Evolutionary conservation across 176 grass and related monocot species (phyloP).

Genomic region (Eragrostis curvula): DNA sequence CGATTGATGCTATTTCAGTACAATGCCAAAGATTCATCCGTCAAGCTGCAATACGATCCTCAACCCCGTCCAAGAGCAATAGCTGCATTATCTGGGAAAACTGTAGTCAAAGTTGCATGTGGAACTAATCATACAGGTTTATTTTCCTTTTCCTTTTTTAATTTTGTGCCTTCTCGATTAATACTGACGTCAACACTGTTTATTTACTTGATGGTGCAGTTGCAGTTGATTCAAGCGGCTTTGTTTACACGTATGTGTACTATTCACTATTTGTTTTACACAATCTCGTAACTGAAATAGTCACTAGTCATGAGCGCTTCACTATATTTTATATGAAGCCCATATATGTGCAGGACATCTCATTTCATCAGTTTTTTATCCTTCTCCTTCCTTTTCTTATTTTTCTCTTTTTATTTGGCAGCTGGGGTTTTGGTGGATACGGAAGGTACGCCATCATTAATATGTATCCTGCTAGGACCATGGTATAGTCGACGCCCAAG

Average conservation of each 20-base stretch:
- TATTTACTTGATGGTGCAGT: constrained; percentile 63
- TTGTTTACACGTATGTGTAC: constrained; percentile 97
- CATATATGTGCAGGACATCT: constrained; percentile 11
- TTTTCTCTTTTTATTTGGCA: constrained; percentile 45
- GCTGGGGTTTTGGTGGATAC: constrained; percentile 98
- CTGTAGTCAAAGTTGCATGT: constrained; percentile 86
- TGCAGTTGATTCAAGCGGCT: constrained; percentile 95
- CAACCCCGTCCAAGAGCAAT: constrained; percentile 80
- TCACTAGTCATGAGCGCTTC: constrained; percentile 1
- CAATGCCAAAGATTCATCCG: constrained; percentile 87
- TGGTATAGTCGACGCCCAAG: background rate
- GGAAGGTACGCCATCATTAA: constrained; percentile 68
- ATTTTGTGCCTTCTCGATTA: constrained; percentile 32
- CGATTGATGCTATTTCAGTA: constrained; percentile 67
- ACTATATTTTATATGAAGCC: constrained; percentile 39
- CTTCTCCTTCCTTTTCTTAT: constrained; percentile 27
- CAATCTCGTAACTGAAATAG: background rate
- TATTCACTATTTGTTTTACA: constrained; percentile 20
- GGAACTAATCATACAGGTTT: constrained; percentile 99
- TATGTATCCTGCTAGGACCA: background rate
- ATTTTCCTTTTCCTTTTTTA: background rate
- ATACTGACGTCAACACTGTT: constrained; percentile 33
- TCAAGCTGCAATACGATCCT: constrained; percentile 91
- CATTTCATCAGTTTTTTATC: constrained; percentile 23
- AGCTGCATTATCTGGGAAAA: constrained; percentile 86